phyloP scores from a whole-genome alignment of 192 early-diverging fungal species.

The Diversispora epigaea region DNA sequence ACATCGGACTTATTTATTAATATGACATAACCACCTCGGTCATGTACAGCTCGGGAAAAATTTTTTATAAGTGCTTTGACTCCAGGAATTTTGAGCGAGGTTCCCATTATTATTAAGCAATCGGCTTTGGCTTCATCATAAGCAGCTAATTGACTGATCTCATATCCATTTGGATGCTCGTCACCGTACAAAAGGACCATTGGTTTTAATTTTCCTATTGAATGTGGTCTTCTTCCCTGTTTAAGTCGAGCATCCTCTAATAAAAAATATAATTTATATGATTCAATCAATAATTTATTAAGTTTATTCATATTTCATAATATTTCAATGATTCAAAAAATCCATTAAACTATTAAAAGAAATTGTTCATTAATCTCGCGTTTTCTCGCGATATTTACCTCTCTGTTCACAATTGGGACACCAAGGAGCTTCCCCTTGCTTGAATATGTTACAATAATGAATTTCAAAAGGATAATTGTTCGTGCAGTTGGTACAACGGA shows the following conservation, averaged over 20 bases:
- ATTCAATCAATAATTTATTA: not conserved
- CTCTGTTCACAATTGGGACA: constrained; percentile 57
- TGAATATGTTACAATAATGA: constrained; percentile 60
- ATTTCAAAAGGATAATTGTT: constrained; percentile 62
- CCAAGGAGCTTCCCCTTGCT: constrained; percentile 67
- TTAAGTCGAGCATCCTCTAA: constrained; percentile 48
- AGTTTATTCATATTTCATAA: not conserved
- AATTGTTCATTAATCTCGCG: not conserved
- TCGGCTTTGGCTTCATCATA: constrained; percentile 66
- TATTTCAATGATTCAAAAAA: too few relatives aligned
- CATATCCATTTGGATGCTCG: constrained; percentile 71
- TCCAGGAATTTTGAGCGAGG: constrained; percentile 80
- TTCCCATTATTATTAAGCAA: constrained; percentile 85
- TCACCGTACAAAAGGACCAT: constrained; percentile 97
- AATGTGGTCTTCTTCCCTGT: constrained; percentile 73
- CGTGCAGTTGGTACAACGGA: constrained; percentile 86
- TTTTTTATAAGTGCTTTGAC: constrained; percentile 75
- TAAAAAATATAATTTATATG: not conserved
- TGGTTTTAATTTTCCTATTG: constrained; percentile 80
- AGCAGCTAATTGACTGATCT: constrained; percentile 58
- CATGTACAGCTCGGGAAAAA: constrained; percentile 61
- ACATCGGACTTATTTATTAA: constrained; percentile 71
- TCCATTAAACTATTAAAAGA: too few relatives aligned
- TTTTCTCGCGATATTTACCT: constrained; percentile 33
- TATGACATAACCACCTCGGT: constrained; percentile 58